Base-by-base conservation (phyloP, 495 filamentous ascomycete genomes). In the Thozetella sp. region DNA sequence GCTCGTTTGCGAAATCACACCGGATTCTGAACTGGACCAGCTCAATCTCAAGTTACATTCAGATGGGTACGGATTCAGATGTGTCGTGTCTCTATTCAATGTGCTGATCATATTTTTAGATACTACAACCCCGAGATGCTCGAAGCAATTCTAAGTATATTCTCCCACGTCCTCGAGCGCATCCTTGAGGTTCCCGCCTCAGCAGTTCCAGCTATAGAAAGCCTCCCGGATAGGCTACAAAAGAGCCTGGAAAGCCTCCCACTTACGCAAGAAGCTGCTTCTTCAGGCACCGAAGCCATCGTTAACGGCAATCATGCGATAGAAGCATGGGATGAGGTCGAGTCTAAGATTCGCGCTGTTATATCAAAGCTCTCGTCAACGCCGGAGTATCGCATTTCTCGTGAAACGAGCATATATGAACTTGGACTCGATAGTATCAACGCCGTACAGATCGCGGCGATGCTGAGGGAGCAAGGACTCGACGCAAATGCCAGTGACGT, bases 341-440 rank as follows among this genome's bases (percentile, higher is more conserved):
- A 90, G 55, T 43, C 22, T 1, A 65, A 63, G 1, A 76, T 93
- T 12, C 80, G 88, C 45, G 72, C 78, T 0, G 77, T 86, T 6
- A 70, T 95, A 30, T 79, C 85, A 1, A 66, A 69, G 22, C 77
- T 93, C 27, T 82, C 86, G 2, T 70, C 75, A 12, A 56, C 72
- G 2, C 74, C 86, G 0, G 62, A 77, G 12, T 69, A 82, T 2
- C 76, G 80, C 20, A 90, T 97, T 24, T 67, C 70, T 2, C 80
- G 81, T 15, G 64, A 73, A 6, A 83, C 85, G 1, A 90, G 86
- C 24, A 92, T 97, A 23, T 96, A 93, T 66, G 85, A 87, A 61
- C 83, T 97, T 24, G 93, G 94, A 1, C 76, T 97, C 46, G 93
- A 98, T 71, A 96, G 92, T 56, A 92, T 98, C 61, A 90, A 85